phyloP scores from a whole-genome alignment of 2,329 filamentous ascomycete species.

The Sporothrix pseudoabietina region DNA sequence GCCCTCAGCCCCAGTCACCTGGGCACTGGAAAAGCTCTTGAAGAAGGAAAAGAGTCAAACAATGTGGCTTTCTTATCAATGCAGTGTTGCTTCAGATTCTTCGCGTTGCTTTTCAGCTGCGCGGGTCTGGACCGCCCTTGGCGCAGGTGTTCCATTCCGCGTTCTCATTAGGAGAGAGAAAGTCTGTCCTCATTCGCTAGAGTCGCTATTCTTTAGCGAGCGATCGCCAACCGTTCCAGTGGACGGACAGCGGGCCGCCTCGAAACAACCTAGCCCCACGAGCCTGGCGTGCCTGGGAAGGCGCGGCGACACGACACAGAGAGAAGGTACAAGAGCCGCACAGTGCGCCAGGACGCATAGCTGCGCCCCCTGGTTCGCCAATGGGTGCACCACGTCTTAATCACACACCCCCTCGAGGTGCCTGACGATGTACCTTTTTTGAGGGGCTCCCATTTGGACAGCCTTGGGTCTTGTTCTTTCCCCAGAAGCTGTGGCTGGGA shows the following conservation, averaged over 20 bases:
- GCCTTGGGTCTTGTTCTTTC: not conserved
- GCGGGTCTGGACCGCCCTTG: not conserved
- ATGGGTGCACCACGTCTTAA: not conserved
- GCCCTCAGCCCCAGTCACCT: not conserved
- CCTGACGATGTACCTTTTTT: conserved; percentile 1
- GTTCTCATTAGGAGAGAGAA: not conserved
- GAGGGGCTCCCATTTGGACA: too few species aligned
- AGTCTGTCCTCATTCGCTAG: not conserved
- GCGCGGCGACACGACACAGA: too few species aligned
- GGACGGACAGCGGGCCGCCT: not conserved
- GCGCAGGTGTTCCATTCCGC: not conserved
- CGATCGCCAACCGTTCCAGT: not conserved
- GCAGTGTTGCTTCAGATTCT: too few species aligned
- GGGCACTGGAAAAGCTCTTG: not conserved
- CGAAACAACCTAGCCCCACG: not conserved
- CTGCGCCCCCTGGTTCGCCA: not conserved
- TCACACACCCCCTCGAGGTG: not conserved
- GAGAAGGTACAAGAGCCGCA: not conserved
- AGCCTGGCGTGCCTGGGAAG: not conserved
- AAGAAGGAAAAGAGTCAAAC: not conserved
- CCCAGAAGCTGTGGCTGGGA: not conserved
- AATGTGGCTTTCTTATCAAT: not conserved
- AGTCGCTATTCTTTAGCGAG: not conserved
- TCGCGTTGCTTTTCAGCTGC: not conserved
- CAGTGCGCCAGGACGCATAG: not conserved